phyloP scores from a whole-genome alignment of 2,329 filamentous ascomycete genomes.

The Fusarium burgessii region DNA sequence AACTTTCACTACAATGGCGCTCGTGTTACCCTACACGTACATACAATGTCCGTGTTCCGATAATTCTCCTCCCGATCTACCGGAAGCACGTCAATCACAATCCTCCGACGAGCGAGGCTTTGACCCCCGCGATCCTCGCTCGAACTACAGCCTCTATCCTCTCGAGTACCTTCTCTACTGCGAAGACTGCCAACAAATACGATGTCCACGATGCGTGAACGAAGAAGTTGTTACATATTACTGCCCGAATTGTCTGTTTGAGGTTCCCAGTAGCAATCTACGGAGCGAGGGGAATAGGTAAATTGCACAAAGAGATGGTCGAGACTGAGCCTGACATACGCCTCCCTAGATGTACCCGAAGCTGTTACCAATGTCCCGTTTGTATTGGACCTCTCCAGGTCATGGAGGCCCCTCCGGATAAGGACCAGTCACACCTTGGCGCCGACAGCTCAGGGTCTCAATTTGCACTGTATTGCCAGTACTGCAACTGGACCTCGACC shows the following conservation, averaged over 20 bases:
- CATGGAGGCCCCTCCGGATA: constrained; percentile 71
- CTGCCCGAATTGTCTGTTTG: constrained; percentile 94
- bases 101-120: constrained; percentile 79
- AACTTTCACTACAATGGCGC: constrained; percentile 56
- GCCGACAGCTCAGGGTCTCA: constrained; percentile 52
- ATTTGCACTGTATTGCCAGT: constrained; percentile 86
- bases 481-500: constrained; percentile 92
- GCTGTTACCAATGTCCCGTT: constrained; percentile 94
- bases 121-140: constrained; percentile 84
- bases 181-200: constrained; percentile 96
- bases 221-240: constrained; percentile 97
- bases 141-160: constrained; percentile 92
- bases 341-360: constrained; percentile 80
- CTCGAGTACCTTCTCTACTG: constrained; percentile 96
- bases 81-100: constrained; percentile 46
- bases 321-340: constrained; percentile 33
- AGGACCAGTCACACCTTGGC: constrained; percentile 54
- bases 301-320: constrained; percentile 31
- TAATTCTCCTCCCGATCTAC: constrained; percentile 51
- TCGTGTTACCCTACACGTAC: constrained; percentile 71
- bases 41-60: constrained; percentile 76
- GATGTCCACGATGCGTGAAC: constrained; percentile 89
- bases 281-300: constrained; percentile 95
- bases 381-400: constrained; percentile 86
- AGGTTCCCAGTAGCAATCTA: constrained; percentile 92